Base-by-base conservation (phyloP, 345 rosid genomes). In the Xanthoceras sorbifolium region DNA sequence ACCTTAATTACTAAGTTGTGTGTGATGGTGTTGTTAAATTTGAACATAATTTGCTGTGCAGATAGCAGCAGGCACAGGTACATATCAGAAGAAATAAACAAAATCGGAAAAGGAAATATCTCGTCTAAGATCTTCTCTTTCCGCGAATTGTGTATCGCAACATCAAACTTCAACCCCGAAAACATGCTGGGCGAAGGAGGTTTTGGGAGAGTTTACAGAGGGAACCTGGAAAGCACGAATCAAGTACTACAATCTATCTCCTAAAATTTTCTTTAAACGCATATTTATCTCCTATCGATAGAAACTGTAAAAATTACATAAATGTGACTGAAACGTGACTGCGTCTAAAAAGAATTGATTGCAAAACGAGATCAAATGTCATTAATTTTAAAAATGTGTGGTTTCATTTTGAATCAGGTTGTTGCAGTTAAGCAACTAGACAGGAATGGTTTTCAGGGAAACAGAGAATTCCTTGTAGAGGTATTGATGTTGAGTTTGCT, bases 121-220 rank as follows among this genome's bases (percentile, higher is more conserved):
- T 73, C 87, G 64, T 88, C 94, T 17, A 81, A 87, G 26, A 84
- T 87, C 74, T 89, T 92, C 74, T 79, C 92, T 32, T 93, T 82
- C 80, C 76, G 85, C 6, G 97, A 95, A 73, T 86, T 95, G 10
- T 84, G 83, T 44, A 77, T 32, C 0, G 97, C 97, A 26, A 93
- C 99, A 20, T 74, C 84, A 11, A 90, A 90, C 83, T 95, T 95
- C 84, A 77, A 84, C 77, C 91, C 85, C 1, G 89, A 88, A 0
- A 82, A 86, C 82, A 86, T 87, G 65, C 85, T 95, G 2, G 99
- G 99, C 6, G 98, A 95, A 89, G 99, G 99, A 2, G 99, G 99
- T 23, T 95, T 93, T 57, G 99, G 99, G 38, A 95, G 93, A 87
- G 98, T 93, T 22, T 95, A 93, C 81, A 90, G 85, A 82, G 99